Evolutionary conservation across 139 green algal species (phyloP).

Genomic region (Tetradesmus lagerheimii): DNA sequence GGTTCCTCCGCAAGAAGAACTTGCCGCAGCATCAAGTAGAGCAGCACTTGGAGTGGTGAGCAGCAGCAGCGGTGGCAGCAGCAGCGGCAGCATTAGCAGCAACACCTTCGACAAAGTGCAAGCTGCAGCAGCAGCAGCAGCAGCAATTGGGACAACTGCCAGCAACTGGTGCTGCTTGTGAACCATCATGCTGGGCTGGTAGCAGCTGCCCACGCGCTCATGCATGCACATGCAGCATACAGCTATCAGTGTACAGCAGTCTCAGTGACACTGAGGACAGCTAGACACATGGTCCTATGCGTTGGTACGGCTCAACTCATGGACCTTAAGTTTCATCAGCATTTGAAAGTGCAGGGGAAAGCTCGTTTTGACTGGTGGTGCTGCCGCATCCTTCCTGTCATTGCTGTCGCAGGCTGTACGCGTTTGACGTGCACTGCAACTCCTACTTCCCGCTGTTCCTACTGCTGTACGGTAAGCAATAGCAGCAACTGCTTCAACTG

Average conservation of each 20-base stretch:
- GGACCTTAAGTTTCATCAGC: too few relatives aligned
- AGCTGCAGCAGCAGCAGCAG: not conserved
- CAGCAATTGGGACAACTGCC: too few relatives aligned
- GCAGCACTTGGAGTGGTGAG: constrained; percentile 92
- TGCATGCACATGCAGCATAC: too few relatives aligned
- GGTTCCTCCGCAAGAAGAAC: constrained; percentile 76
- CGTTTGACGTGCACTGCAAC: constrained; percentile 99
- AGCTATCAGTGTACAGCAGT: not conserved
- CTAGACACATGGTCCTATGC: not conserved
- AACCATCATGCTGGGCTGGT: not conserved
- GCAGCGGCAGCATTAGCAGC: too few relatives aligned
- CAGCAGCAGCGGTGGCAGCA: not conserved
- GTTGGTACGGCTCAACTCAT: too few relatives aligned
- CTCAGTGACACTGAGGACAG: not conserved
- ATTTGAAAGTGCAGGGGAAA: too few relatives aligned
- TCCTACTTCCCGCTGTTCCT: constrained; percentile 96
- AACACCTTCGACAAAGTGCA: too few relatives aligned
- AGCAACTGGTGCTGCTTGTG: not conserved
- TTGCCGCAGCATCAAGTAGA: constrained; percentile 86
- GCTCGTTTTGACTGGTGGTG: not conserved
- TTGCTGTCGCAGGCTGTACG: constrained; percentile 86
- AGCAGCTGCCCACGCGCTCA: not conserved
- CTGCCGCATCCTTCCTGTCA: not conserved
- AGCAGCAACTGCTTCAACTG: not conserved
- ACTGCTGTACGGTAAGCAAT: constrained; percentile 79